Conservation (phyloP, 352 stramenopile genomes). For the Achlya hypogyna region DNA sequence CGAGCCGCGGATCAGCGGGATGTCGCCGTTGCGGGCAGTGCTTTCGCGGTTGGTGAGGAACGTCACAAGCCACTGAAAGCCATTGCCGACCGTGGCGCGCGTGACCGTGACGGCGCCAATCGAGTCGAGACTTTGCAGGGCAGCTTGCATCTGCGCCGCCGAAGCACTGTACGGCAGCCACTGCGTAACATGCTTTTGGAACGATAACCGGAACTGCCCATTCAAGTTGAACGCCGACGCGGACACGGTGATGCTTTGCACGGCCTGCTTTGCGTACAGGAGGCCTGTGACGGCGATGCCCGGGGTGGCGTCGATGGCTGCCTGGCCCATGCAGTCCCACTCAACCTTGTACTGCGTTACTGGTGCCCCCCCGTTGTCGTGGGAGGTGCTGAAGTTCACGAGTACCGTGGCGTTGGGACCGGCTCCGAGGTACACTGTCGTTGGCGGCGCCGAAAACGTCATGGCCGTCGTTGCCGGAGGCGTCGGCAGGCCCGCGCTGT, state of each 20-base stretch:
- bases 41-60: conserved; percentile 57
- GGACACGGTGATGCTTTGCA: conserved; percentile 84
- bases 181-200: conserved; percentile 52
- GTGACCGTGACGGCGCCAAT: conserved; percentile 74
- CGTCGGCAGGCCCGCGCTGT: conserved; percentile 43
- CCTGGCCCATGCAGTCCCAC: conserved; percentile 86
- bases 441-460: conserved; percentile 61
- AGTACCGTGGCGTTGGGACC: conserved; percentile 40
- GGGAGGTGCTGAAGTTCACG: conserved; percentile 67
- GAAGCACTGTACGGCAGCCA: conserved; percentile 64
- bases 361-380: conserved; percentile 67
- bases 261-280: conserved; percentile 76
- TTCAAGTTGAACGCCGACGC: conserved; percentile 71
- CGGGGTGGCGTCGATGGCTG: conserved; percentile 34
- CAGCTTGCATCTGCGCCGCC: conserved; percentile 62
- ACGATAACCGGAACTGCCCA: conserved; percentile 82
- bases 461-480: conserved; percentile 65
- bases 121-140: conserved; percentile 72
- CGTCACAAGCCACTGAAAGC: conserved; percentile 73
- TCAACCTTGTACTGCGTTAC: conserved; percentile 89
- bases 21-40: conserved; percentile 32
- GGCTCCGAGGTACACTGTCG: conserved; percentile 32
- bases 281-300: conserved; percentile 37
- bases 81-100: conserved; percentile 57
- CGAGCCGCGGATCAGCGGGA: conserved; percentile 64